phyloP scores from a whole-genome alignment of 345 rosid species.

The Carallia brachiata region DNA sequence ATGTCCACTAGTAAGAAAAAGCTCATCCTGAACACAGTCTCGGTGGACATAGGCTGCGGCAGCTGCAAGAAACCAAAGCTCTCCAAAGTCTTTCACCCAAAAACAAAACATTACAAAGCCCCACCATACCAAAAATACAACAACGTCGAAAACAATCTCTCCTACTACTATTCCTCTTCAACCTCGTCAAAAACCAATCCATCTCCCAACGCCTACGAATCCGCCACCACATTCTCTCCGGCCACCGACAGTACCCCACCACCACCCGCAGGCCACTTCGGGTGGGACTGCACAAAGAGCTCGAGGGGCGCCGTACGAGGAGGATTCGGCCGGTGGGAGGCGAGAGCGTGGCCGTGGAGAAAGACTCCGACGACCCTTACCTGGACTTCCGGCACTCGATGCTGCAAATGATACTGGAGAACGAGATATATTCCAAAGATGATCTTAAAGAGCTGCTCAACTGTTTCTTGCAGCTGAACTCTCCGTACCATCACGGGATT shows the following conservation, averaged over 20 bases:
- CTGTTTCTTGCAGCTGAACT: constrained; percentile 82
- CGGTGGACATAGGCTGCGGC: constrained; percentile 69
- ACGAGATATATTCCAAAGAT: constrained; percentile 75
- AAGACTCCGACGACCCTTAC: constrained; percentile 91
- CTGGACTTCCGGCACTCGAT: constrained; percentile 85
- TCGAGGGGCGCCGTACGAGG: constrained; percentile 34
- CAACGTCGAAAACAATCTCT: constrained; percentile 8
- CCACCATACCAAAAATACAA: constrained; percentile 10
- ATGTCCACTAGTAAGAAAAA: constrained; percentile 53
- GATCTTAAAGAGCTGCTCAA: constrained; percentile 75
- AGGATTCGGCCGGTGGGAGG: constrained; percentile 62
- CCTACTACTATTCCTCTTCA: constrained; percentile 23
- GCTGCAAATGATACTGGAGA: constrained; percentile 94
- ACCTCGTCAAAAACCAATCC: constrained; percentile 21
- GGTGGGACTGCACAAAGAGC: constrained; percentile 19
- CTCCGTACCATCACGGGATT: constrained; percentile 72
- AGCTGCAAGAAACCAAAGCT: constrained; percentile 64
- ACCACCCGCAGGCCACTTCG: constrained; percentile 11
- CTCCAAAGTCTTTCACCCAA: constrained; percentile 46
- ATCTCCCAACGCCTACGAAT: constrained; percentile 12
- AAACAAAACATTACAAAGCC: constrained; percentile 30
- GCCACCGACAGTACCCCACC: constrained; percentile 10
- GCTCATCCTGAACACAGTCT: constrained; percentile 47
- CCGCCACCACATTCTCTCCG: constrained; percentile 39
- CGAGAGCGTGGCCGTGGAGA: constrained; percentile 82